Percentiles rank a stretch among this genome's conserved stretches.
Conservation (phyloP, 108 stramenopile species). For the Pseudonitzschia multiseries region DNA sequence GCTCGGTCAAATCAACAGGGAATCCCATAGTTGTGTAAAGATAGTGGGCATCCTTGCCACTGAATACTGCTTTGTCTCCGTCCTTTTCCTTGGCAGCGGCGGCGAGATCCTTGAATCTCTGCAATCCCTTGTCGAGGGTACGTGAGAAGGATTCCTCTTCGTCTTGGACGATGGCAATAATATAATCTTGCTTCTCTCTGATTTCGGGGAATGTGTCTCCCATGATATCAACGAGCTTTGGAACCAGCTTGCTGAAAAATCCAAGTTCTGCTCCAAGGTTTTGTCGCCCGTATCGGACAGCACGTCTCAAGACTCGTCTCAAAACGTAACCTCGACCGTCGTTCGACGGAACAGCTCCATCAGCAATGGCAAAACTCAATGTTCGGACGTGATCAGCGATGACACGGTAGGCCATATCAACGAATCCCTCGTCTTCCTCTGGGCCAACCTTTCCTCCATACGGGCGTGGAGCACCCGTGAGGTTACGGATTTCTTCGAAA, state of each 20-base stretch:
- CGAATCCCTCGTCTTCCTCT: slow-evolving; percentile 74
- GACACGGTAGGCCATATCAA: slow-evolving; percentile 99
- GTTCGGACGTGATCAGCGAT: slow-evolving; percentile 99
- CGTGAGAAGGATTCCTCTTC: slow-evolving; percentile 96
- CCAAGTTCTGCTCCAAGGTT: slow-evolving; percentile 92
- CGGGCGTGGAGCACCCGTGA: slow-evolving; percentile 76
- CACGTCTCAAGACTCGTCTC: slow-evolving; percentile 93
- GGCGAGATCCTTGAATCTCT: slow-evolving; percentile 89
- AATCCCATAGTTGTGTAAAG: slow-evolving; percentile 98
- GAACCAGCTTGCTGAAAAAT: slow-evolving; percentile 93
- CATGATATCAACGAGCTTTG: slow-evolving; percentile 84
- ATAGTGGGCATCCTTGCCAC: slow-evolving; percentile 92
- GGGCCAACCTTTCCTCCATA: slow-evolving; percentile 91
- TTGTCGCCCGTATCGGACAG: slow-evolving; percentile 95
- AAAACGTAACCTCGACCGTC: slow-evolving; percentile 98
- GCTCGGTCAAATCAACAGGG: slow-evolving; percentile 96
- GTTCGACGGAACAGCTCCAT: slow-evolving; percentile 97
- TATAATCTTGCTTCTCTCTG: slow-evolving; percentile 70
- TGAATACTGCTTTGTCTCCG: slow-evolving; percentile 69
- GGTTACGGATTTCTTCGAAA: slow-evolving; percentile 88
- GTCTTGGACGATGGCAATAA: slow-evolving; percentile 84
- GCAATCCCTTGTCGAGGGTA: slow-evolving; percentile 94
- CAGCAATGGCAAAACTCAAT: slow-evolving; percentile 95
- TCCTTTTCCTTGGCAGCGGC: slow-evolving; percentile 35
- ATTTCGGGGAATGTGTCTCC: slow-evolving; percentile 94